phyloP scores from a whole-genome alignment of 2,329 filamentous ascomycete genomes.

The Paecilomyces fulvus region DNA sequence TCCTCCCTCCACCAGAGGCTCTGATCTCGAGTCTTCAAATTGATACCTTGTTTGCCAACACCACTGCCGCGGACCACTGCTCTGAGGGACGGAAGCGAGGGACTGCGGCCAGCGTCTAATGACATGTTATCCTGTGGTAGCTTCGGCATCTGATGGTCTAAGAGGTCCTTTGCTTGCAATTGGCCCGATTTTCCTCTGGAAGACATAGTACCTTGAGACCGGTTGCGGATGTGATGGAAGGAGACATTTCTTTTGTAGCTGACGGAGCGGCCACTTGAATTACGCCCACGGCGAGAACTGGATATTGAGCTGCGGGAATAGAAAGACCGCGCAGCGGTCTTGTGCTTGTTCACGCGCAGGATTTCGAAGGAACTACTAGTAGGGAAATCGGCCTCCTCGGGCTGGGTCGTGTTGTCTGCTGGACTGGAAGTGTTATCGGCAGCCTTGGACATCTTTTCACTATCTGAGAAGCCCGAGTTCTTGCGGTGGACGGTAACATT shows the following conservation, averaged over 20 bases:
- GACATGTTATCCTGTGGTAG: slow-evolving; percentile 13
- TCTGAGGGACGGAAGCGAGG: slow-evolving; percentile 32
- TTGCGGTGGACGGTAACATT: slow-evolving; percentile 61
- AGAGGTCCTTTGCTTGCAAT: slow-evolving; percentile 14
- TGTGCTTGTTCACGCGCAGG: slow-evolving; percentile 23
- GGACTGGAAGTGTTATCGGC: neutral
- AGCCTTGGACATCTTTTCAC: slow-evolving; percentile 3
- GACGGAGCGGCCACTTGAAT: slow-evolving; percentile 35
- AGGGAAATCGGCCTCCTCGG: slow-evolving; percentile 10
- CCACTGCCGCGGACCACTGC: slow-evolving; percentile 26
- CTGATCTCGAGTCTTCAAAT: slow-evolving; percentile 33
- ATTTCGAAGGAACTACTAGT: slow-evolving; percentile 23
- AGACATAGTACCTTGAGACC: slow-evolving; percentile 22
- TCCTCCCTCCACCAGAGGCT: slow-evolving; percentile 62
- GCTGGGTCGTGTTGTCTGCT: neutral
- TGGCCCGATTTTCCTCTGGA: slow-evolving; percentile 14
- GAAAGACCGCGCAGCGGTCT: slow-evolving; percentile 28
- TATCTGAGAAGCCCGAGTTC: slow-evolving; percentile 4
- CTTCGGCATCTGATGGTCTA: slow-evolving; percentile 13
- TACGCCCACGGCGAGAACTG: slow-evolving; percentile 34
- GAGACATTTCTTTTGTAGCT: slow-evolving; percentile 55
- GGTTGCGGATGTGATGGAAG: slow-evolving; percentile 49
- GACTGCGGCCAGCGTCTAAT: slow-evolving; percentile 24
- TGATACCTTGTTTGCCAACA: slow-evolving; percentile 18
- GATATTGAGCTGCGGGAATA: slow-evolving; percentile 42